A percentile compares a stretch with the other conserved stretches of the same genome.
Conservation (phyloP, 345 rosid genomes). For the Psidium friedrichsthalianum region DNA sequence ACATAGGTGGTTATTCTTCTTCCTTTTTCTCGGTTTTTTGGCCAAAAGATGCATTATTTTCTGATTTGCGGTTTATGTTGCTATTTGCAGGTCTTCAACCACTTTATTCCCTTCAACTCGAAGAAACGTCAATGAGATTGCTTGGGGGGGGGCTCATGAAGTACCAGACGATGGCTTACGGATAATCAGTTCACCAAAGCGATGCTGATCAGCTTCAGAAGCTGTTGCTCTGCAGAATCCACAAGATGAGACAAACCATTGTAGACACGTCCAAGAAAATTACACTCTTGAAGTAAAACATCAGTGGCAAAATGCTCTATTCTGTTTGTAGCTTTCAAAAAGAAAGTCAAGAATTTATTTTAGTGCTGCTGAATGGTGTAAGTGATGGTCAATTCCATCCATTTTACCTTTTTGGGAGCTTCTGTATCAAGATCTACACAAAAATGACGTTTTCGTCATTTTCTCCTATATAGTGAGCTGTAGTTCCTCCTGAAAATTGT, state of each 20-base stretch:
- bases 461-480: neutral
- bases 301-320: neutral
- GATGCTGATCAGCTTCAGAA: conserved; percentile 30
- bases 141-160: too few species aligned
- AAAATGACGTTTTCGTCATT: too few species aligned
- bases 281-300: conserved; percentile 30
- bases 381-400: neutral
- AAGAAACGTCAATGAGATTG: conserved; percentile 68
- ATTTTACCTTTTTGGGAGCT: neutral
- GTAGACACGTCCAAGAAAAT: conserved; percentile 52
- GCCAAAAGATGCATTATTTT: neutral
- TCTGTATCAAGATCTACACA: neutral
- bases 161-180: conserved; percentile 16
- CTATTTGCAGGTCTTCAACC: conserved; percentile 46
- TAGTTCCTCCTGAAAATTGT: neutral
- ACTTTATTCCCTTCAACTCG: conserved; percentile 65
- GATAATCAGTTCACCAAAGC: conserved; percentile 40
- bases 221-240: conserved; percentile 37
- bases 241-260: conserved; percentile 46
- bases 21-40: neutral
- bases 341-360: neutral
- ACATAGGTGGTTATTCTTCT: neutral
- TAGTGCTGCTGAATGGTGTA: neutral
- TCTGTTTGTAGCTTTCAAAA: neutral
- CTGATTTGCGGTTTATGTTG: neutral